Base-by-base conservation (phyloP, 1,284 basidiomycete species). In the Heterobasidion parviporum region DNA sequence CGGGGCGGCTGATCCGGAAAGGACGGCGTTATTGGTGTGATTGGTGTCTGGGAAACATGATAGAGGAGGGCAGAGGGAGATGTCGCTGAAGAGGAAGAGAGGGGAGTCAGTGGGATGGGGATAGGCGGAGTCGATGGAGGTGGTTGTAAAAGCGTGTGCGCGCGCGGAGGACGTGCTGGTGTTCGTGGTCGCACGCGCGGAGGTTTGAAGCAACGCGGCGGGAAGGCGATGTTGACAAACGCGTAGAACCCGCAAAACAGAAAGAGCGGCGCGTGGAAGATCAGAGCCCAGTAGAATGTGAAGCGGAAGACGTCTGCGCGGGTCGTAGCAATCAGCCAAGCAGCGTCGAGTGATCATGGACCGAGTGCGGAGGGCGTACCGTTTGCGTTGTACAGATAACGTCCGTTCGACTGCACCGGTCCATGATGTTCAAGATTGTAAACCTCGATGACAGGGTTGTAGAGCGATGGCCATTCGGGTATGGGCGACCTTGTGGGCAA, bases 271-370 rank as follows among this genome's bases (percentile, higher is more conserved):
- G 78, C 78, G 67, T 91, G 81, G 63, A 93, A 83, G 54, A 89
- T 75, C 34, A 94, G 69, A 1, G 82, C 89, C 92, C 92, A 94
- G 67, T 87, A 93, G 35, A 94, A 74, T 8, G 89, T 94, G 71
- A 91, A 94, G 33, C 75, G 76, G 73, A 92, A 94, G 55, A 93
- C 74, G 57, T 89, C 91, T 92, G 60, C 32, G 36, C 43, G 6
- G 51, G 20, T 8, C 10, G 33, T 33, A 48, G 33, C 26, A 7
- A 34, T 52, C 15, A 26, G 26, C 26, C 26, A 26, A 26, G 26
- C 26, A 5, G 26, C 26, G 26, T 41, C 10, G 2, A n/a, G 18
- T n/a, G 16, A 51, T 26, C 14, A 36, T 32, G 33, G 26, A 26
- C 3, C 4, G 35, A 41, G 53, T 10, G 6, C n/a, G 33, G 50